These are phyloP conservation scores for Knufia fluminis DNA, from an alignment of 2,329 filamentous ascomycete genomes.

Conservation along the genomic window DNA sequence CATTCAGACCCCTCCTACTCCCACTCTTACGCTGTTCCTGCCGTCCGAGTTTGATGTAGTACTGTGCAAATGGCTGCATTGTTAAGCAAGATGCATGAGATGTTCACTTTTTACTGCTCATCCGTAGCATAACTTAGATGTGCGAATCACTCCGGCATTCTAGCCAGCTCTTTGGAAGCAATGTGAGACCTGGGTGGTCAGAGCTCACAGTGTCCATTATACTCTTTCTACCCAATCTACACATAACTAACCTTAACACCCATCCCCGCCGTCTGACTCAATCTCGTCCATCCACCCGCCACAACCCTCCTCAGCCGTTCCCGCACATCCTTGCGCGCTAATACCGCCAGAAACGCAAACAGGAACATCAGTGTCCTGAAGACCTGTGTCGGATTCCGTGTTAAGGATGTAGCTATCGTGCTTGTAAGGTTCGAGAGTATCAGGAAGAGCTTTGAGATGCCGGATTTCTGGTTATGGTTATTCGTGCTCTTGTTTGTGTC, in stretches of 20 bases:
- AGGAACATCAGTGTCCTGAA: conserved; percentile 66
- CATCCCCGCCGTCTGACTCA: conserved; percentile 82
- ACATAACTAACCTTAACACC: conserved; percentile 97
- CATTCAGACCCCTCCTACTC: too few species aligned
- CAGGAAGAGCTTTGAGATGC: conserved; percentile 34
- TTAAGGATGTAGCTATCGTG: conserved; percentile 43
- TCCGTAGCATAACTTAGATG: too few species aligned
- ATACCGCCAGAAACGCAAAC: conserved; percentile 63
- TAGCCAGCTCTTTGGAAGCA: too few species aligned
- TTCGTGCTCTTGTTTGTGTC: conserved; percentile 10
- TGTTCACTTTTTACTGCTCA: too few species aligned
- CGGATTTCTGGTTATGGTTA: conserved; percentile 13
- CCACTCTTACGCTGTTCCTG: too few species aligned
- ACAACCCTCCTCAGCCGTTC: conserved; percentile 63
- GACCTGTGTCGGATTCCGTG: conserved; percentile 46
- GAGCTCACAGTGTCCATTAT: too few species aligned
- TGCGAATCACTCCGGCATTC: too few species aligned
- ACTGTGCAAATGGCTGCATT: too few species aligned
- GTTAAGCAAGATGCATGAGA: too few species aligned
- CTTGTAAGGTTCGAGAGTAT: conserved; percentile 42
- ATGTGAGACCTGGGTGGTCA: too few species aligned
- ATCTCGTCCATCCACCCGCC: conserved; percentile 65
- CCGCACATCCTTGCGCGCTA: conserved; percentile 65
- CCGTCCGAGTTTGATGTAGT: too few species aligned
- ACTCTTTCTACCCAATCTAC: conserved; percentile 2